A percentile compares a stretch with the other conserved stretches of the same genome.
Conservation (phyloP, 2,329 filamentous ascomycete species). For the Ambrosiella xylebori region DNA sequence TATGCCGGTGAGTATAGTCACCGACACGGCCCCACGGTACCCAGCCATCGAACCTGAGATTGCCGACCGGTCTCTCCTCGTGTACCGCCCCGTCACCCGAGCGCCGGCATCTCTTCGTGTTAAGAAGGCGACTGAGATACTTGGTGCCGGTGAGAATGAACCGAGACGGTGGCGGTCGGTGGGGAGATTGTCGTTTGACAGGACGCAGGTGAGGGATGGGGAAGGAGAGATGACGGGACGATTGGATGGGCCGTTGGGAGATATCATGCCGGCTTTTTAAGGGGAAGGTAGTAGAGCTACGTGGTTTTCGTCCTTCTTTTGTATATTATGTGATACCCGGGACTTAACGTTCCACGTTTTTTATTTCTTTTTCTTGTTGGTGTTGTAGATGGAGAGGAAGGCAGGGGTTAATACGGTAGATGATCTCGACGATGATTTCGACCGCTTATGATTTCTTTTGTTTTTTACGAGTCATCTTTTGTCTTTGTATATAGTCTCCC, state of each 20-base stretch:
- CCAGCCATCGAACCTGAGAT: conserved; percentile 4
- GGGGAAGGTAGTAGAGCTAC: no score
- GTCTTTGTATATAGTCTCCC: no score
- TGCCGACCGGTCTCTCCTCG: neutral
- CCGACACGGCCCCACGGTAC: neutral
- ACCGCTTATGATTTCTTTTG: neutral
- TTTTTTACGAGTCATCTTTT: neutral
- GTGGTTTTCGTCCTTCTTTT: neutral
- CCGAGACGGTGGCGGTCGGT: neutral
- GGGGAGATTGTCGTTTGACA: conserved; percentile 1
- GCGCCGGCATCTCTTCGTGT: neutral
- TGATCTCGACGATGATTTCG: no score
- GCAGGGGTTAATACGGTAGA: no score
- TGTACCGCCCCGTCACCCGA: conserved; percentile 4
- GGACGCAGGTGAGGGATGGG: neutral
- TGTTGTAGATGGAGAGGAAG: no score
- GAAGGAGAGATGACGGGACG: neutral
- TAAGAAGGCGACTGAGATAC: neutral
- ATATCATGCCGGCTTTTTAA: conserved; percentile 11
- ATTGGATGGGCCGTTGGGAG: conserved; percentile 9
- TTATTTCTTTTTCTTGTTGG: no score
- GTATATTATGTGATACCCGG: neutral
- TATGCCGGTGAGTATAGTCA: neutral
- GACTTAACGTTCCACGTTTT: neutral
- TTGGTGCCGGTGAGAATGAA: neutral